A percentile compares a stretch with the other conserved stretches of the same genome.
Conservation (phyloP, 1,284 basidiomycete genomes). For the Naganishia sp. region DNA sequence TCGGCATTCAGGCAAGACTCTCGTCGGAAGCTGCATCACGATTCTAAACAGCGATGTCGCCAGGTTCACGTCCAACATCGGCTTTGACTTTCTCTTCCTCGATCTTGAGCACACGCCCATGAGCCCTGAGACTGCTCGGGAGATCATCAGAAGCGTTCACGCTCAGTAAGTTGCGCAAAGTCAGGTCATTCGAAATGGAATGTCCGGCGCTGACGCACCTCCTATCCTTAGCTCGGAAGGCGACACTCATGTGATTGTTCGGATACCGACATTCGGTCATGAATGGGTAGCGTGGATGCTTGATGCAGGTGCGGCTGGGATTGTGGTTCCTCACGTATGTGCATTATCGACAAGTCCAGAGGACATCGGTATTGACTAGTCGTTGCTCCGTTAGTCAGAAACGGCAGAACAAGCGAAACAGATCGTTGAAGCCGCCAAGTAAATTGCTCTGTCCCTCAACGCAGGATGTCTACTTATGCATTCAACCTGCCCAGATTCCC, state of each 20-base stretch:
- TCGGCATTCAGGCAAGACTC: constrained; percentile 14
- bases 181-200: neutral
- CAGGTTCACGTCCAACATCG: constrained; percentile 23
- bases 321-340: constrained; percentile 40
- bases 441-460: neutral
- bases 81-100: constrained; percentile 35
- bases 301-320: constrained; percentile 40
- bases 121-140: constrained; percentile 35
- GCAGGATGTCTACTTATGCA: neutral
- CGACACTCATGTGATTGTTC: constrained; percentile 26
- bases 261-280: constrained; percentile 38
- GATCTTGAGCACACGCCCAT: constrained; percentile 42
- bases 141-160: constrained; percentile 37
- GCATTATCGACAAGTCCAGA: neutral
- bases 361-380: constrained; percentile 4
- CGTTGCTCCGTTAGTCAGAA: constrained; percentile 31
- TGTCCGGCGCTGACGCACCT: neutral
- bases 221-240: constrained; percentile 14
- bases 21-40: constrained; percentile 22
- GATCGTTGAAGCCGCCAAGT: constrained; percentile 34
- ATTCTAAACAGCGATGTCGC: constrained; percentile 19
- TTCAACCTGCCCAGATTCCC: constrained; percentile 32
- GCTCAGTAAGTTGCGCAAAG: constrained; percentile 10
- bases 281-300: constrained; percentile 38
- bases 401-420: constrained; percentile 38